Percentiles rank a stretch among this genome's conserved stretches.
Conservation (phyloP, 345 rosid genomes). For the Leavenworthia alabamica region DNA sequence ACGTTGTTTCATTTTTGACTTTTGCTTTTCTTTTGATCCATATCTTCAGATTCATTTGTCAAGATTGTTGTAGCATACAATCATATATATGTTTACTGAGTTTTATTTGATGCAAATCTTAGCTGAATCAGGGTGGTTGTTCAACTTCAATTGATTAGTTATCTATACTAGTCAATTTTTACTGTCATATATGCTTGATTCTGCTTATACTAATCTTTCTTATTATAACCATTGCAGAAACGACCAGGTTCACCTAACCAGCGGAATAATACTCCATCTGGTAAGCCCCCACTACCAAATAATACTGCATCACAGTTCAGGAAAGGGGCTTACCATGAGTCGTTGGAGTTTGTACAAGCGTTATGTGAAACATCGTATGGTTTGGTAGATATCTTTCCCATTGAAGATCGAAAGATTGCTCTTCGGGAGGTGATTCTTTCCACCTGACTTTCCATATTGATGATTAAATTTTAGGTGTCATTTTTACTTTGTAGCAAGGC, state of each 20-base stretch:
- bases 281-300: conserved; percentile 73
- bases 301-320: conserved; percentile 61
- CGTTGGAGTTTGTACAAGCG: conserved; percentile 85
- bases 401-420: conserved; percentile 89
- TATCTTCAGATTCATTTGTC: background rate
- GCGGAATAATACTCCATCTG: conserved; percentile 53
- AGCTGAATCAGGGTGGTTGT: too few relatives aligned
- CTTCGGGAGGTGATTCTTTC: conserved; percentile 66
- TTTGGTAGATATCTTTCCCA: conserved; percentile 88
- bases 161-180: too few relatives aligned
- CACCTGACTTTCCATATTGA: conserved; percentile 1
- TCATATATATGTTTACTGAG: too few relatives aligned
- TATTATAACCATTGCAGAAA: conserved; percentile 44
- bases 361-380: conserved; percentile 91
- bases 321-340: conserved; percentile 84
- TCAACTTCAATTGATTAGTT: too few relatives aligned
- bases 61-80: too few relatives aligned
- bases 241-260: conserved; percentile 73
- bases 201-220: background rate
- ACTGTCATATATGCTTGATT: too few relatives aligned
- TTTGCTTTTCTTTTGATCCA: background rate
- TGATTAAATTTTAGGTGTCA: conserved; percentile 7
- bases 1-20: too few relatives aligned
- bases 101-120: too few relatives aligned
- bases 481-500: too few relatives aligned